phyloP scores from a whole-genome alignment of 1,284 basidiomycete species.

The Malassezia vespertilionis region DNA sequence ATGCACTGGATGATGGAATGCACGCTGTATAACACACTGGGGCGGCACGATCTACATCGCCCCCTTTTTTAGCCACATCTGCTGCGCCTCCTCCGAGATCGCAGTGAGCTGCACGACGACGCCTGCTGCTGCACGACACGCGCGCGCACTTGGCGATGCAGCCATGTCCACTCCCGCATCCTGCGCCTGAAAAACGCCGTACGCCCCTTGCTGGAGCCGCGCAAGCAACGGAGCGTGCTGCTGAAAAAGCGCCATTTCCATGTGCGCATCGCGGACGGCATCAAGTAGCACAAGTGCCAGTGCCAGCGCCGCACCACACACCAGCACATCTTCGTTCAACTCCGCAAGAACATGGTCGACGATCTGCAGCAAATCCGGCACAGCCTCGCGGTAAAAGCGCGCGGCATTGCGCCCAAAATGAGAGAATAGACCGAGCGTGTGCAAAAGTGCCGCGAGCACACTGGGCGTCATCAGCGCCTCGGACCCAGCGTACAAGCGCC shows the following conservation, averaged over 20 bases:
- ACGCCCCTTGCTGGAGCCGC: conserved; percentile 9
- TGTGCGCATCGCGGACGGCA: background rate
- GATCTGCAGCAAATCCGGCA: conserved; percentile 7
- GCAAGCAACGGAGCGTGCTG: conserved; percentile 2
- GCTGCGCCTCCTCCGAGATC: conserved; percentile 3
- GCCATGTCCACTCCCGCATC: background rate
- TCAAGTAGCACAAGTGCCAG: conserved; percentile 12
- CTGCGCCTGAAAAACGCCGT: background rate
- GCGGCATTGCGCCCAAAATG: conserved; percentile 3
- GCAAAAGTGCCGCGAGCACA: conserved; percentile 3
- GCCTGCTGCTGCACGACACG: conserved; percentile 2
- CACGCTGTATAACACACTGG: too few species aligned
- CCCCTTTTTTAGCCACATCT: too few species aligned
- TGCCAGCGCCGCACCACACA: conserved; percentile 6
- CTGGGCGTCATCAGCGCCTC: background rate
- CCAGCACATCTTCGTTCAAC: conserved; percentile 21
- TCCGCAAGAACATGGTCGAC: conserved; percentile 8
- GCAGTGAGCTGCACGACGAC: conserved; percentile 11
- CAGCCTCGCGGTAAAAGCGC: background rate
- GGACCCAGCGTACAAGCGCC: conserved; percentile 4
- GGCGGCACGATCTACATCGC: too few species aligned
- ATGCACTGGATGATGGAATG: too few species aligned
- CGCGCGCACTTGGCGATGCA: background rate
- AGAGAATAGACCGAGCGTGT: conserved; percentile 14
- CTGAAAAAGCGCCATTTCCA: background rate